Base-by-base conservation (phyloP, 2,329 filamentous ascomycete genomes). In the Thermoascus crustaceus region DNA sequence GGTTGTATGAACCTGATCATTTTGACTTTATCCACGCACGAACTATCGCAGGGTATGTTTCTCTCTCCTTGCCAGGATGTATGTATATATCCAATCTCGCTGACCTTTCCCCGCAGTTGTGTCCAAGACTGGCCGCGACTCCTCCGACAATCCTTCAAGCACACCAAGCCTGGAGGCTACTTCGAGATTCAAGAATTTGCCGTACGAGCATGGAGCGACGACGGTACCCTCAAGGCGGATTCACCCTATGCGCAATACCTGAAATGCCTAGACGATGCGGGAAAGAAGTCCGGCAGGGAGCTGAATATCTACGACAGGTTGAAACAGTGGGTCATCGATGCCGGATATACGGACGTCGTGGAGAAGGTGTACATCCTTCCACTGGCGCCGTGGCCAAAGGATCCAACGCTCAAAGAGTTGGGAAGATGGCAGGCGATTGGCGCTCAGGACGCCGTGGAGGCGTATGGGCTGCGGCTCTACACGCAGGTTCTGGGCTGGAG, bases 1-100 rank as follows among this genome's bases (percentile, higher is more conserved):
- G 78, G 78, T 54, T 67, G 17, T 24, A 24, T 24, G 3, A 9
- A 9, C 22, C 22, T 10, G 11, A 24, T 24, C 22, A 24, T 11
- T 24, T 24, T 24, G 22, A 24, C 11, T 6, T 4, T 24, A 24
- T 24, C 2, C 22, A 24, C 7, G 22, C 22, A 11, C 9, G 22
- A 9, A 24, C 22, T 24, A 7, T 24, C 9, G 22, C 22, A 4
- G 22, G 22, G 22, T 24, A 11, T 24, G 22, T 24, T 10, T 24
- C 11, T 24, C 22, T 24, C 11, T 10, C 11, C 11, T 24, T 10
- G 4, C 22, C 7, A 4, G 2, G 9, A 24, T 24, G 11, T 24
- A 24, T 4, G 7, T 11, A 10, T 4, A 24, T 7, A 9, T 24
- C 22, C n/a, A n/a, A n/a, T n/a, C n/a, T n/a, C n/a, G n/a, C n/a